Evolutionary conservation across 495 filamentous ascomycete genomes (phyloP).

Genomic region (Talaromyces stipitatus): DNA sequence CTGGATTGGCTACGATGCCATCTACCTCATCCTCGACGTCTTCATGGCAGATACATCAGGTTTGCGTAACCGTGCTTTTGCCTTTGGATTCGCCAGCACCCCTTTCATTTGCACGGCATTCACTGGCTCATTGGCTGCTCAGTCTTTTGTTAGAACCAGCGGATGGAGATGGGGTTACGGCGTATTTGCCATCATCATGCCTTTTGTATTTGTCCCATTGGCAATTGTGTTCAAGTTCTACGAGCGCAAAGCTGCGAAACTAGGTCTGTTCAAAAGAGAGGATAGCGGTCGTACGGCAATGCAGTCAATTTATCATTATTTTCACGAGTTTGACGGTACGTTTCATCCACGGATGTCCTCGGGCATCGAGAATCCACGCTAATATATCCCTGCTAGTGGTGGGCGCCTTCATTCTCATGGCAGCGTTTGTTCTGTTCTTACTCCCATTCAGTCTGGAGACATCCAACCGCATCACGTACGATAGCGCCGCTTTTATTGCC

Average conservation of each 20-base stretch:
- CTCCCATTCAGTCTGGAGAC: slow-evolving; percentile 52
- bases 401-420: slow-evolving; percentile 49
- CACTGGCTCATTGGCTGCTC: slow-evolving; percentile 25
- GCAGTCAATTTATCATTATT: slow-evolving; percentile 45
- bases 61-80: slow-evolving; percentile 54
- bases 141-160: slow-evolving; percentile 39
- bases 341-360: neutral
- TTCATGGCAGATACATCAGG: slow-evolving; percentile 62
- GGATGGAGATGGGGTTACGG: slow-evolving; percentile 60
- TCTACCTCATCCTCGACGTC: slow-evolving; percentile 49
- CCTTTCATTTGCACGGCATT: slow-evolving; percentile 57
- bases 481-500: slow-evolving; percentile 45
- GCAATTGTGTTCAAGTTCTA: slow-evolving; percentile 47
- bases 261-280: slow-evolving; percentile 27
- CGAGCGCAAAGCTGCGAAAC: slow-evolving; percentile 48
- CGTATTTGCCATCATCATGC: slow-evolving; percentile 52
- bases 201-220: slow-evolving; percentile 47
- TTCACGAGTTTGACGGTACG: slow-evolving; percentile 53
- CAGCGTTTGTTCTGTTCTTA: slow-evolving; percentile 54
- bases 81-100: slow-evolving; percentile 54
- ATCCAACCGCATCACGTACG: slow-evolving; percentile 38
- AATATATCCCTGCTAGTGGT: slow-evolving; percentile 29
- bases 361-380: neutral
- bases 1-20: slow-evolving; percentile 49
- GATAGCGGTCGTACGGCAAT: slow-evolving; percentile 37